A percentile compares a stretch with the other conserved stretches of the same genome.
These are phyloP conservation scores for Citrullus colocynthis DNA, from an alignment of 306 rosid species.

Conservation along the genomic window DNA sequence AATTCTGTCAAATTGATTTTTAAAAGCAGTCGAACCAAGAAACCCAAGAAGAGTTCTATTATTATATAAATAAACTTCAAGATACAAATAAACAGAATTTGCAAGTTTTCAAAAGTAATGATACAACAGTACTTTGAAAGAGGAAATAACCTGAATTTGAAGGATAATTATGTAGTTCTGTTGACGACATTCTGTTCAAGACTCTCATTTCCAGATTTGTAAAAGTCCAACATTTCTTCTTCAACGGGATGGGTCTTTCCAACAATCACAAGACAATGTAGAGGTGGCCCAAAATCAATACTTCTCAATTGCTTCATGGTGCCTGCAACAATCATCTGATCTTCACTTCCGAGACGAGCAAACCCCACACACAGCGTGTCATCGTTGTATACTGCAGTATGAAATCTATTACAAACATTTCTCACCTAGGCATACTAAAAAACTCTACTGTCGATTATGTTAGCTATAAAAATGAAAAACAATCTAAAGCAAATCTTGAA, in stretches of 20 bases:
- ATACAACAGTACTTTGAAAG: not conserved
- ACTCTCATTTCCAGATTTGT: slow-evolving; percentile 22
- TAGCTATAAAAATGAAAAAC: not conserved
- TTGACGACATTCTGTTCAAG: not conserved
- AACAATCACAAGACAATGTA: slow-evolving; percentile 80
- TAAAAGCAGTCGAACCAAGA: not conserved
- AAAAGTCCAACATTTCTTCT: slow-evolving; percentile 81
- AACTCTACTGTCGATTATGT: not conserved
- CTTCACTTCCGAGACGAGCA: slow-evolving; percentile 84
- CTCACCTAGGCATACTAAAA: not conserved
- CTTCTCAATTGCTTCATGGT: slow-evolving; percentile 55
- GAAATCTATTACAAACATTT: not conserved
- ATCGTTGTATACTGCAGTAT: slow-evolving; percentile 50
- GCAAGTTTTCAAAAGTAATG: not conserved
- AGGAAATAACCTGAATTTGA: not conserved
- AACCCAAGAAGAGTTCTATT: not conserved
- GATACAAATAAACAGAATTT: not conserved
- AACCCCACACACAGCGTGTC: slow-evolving; percentile 76
- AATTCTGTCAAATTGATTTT: not conserved
- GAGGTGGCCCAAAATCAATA: slow-evolving; percentile 75
- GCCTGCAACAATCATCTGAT: slow-evolving; percentile 66
- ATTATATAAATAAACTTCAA: not conserved
- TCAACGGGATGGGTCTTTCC: slow-evolving; percentile 87
- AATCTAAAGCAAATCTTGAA: not conserved
- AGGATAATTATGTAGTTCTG: not conserved